A percentile compares a stretch with the other conserved stretches of the same genome.
These are phyloP conservation scores for Eremothecium sinecaudum DNA, from an alignment of 1,139 yeast species.

Conservation along the genomic window DNA sequence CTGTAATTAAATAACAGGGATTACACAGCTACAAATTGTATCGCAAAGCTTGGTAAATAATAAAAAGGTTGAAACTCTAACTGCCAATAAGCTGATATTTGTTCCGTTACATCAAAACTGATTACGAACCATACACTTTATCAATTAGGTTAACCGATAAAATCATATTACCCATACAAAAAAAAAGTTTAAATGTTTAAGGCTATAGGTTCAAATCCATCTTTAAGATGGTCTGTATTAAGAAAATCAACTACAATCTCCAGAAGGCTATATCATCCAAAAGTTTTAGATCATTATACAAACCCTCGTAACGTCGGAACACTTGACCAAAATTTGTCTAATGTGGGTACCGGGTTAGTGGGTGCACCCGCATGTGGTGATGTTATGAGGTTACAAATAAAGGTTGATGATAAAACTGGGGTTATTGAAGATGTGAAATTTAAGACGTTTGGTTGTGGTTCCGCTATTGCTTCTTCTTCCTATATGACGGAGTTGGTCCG, in stretches of 20 bases:
- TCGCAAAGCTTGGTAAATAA: no score
- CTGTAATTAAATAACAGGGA: no score
- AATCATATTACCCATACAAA: no score
- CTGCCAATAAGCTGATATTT: no score
- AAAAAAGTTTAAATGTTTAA: no score
- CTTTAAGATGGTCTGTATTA: no score
- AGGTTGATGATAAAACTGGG: constrained; percentile 85
- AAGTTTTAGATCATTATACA: constrained; percentile 84
- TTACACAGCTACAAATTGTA: no score
- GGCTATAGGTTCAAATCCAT: no score
- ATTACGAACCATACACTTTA: no score
- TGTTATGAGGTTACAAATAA: constrained; percentile 93
- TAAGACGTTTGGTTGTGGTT: constrained; percentile 97
- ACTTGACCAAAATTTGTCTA: constrained; percentile 60
- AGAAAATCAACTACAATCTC: constrained; percentile 3
- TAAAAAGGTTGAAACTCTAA: no score
- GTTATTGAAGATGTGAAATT: constrained; percentile 89
- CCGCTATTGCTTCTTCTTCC: constrained; percentile 92
- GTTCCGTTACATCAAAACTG: no score
- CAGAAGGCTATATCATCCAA: constrained; percentile 51
- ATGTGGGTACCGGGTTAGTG: constrained; percentile 96
- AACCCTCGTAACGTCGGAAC: constrained; percentile 97
- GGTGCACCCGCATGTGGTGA: constrained; percentile 99
- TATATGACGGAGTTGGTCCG: constrained; percentile 92
- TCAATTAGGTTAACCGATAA: no score